Conservation (phyloP, 78 protist species). For the Protostelium mycophagum region DNA sequence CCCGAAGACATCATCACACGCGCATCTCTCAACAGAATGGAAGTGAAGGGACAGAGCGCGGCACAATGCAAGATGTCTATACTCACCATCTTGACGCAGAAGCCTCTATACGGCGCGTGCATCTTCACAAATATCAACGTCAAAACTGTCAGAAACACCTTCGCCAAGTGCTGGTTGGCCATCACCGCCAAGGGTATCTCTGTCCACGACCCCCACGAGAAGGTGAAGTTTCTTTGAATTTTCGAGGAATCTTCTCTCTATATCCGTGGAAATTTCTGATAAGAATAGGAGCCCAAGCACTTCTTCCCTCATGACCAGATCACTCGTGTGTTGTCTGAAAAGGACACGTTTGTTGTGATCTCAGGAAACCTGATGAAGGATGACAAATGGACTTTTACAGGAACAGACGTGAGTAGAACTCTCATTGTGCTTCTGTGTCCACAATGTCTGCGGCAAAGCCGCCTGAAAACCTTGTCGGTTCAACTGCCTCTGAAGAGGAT, state of each 20-base stretch:
- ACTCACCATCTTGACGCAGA: background rate
- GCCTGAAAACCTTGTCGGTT: too few relatives aligned
- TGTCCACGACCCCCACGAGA: background rate
- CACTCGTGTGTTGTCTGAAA: background rate
- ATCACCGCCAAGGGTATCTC: background rate
- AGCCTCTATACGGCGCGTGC: background rate
- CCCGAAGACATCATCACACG: background rate
- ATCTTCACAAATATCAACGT: background rate
- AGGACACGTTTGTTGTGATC: background rate
- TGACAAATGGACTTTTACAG: background rate
- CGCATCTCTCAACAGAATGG: background rate
- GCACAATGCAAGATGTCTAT: background rate
- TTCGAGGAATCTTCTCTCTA: too few relatives aligned
- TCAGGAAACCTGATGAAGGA: background rate
- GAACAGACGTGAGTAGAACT: background rate
- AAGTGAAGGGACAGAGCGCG: background rate
- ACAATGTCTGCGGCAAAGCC: too few relatives aligned
- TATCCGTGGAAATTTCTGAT: too few relatives aligned
- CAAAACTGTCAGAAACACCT: background rate
- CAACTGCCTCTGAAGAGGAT: too few relatives aligned
- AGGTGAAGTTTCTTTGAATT: too few relatives aligned
- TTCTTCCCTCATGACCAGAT: background rate
- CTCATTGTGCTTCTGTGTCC: background rate
- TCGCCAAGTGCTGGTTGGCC: background rate
- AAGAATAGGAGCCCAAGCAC: background rate